Evolutionary conservation across 768 basidiomycete genomes (phyloP).

Genomic region (Phanerochaete sordida): DNA sequence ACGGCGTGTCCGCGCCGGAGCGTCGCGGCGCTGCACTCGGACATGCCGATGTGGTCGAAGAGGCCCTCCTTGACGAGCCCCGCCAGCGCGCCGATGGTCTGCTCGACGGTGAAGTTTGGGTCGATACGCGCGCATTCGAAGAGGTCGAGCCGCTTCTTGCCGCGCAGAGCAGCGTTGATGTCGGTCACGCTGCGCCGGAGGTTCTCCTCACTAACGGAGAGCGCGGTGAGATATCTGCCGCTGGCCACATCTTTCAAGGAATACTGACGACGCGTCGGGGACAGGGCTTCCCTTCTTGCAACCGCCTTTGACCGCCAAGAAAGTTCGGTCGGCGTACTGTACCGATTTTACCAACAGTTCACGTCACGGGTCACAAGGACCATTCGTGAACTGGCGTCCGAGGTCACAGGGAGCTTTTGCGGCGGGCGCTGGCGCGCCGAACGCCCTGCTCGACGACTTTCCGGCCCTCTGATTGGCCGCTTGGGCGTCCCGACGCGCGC

Average conservation of each 20-base stretch:
- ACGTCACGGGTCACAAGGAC: too few relatives aligned
- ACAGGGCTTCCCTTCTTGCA: not conserved
- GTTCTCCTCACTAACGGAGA: slow-evolving; percentile 30
- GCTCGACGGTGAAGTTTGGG: slow-evolving; percentile 40
- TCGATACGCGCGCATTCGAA: slow-evolving; percentile 54
- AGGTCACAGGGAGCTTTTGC: too few relatives aligned
- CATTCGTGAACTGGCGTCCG: too few relatives aligned
- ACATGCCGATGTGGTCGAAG: slow-evolving; percentile 57
- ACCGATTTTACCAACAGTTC: too few relatives aligned
- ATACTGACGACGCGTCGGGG: not conserved
- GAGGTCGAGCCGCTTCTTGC: slow-evolving; percentile 55
- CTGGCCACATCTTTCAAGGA: not conserved
- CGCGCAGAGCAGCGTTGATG: slow-evolving; percentile 42
- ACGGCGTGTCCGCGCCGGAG: slow-evolving; percentile 39
- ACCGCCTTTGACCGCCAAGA: slow-evolving; percentile 44
- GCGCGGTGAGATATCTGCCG: not conserved
- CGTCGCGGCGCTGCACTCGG: slow-evolving; percentile 50
- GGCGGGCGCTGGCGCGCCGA: too few relatives aligned
- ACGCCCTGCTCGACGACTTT: too few relatives aligned
- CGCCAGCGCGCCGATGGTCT: slow-evolving; percentile 37
- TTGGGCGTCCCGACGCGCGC: too few relatives aligned
- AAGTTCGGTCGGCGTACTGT: slow-evolving; percentile 42
- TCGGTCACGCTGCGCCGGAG: slow-evolving; percentile 43
- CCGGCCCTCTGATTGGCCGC: too few relatives aligned
- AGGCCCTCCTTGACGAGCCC: slow-evolving; percentile 50